Percentiles rank a stretch among this genome's conserved stretches.
phyloP scores from a whole-genome alignment of 2,329 filamentous ascomycete species.

The Cladosporium austrohemisphaericum region DNA sequence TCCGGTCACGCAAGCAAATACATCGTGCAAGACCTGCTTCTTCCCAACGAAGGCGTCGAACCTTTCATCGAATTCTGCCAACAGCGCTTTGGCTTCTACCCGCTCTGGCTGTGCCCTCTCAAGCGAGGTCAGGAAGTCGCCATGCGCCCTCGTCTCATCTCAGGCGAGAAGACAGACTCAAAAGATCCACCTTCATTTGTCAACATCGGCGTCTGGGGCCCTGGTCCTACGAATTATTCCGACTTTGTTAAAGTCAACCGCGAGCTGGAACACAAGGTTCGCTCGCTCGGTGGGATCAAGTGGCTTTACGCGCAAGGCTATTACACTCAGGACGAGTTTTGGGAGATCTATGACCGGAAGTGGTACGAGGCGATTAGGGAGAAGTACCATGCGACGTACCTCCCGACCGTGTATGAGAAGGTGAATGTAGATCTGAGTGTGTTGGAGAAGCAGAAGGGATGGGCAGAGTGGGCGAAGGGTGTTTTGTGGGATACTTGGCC shows the following conservation, averaged over 20 bases:
- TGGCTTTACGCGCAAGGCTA: conserved; percentile 68
- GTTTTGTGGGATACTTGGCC: conserved; percentile 31
- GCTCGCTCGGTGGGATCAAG: conserved; percentile 61
- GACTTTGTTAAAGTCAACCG: conserved; percentile 56
- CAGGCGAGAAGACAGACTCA: conserved; percentile 11
- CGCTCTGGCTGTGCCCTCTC: conserved; percentile 58
- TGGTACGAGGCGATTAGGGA: conserved; percentile 58
- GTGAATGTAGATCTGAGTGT: conserved; percentile 47
- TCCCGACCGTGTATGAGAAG: conserved; percentile 67
- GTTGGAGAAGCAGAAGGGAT: conserved; percentile 1
- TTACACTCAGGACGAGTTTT: conserved; percentile 66
- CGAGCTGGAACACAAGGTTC: conserved; percentile 57
- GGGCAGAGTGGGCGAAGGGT: conserved; percentile 10
- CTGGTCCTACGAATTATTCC: conserved; percentile 42
- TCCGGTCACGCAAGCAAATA: conserved; percentile 54
- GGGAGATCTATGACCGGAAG: conserved; percentile 57
- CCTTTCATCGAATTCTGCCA: conserved; percentile 54
- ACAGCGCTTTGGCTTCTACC: conserved; percentile 48
- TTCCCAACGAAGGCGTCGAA: conserved; percentile 52
- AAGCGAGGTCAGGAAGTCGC: conserved; percentile 22
- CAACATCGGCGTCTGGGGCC: conserved; percentile 73
- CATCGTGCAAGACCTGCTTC: conserved; percentile 60
- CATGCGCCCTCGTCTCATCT: conserved; percentile 18
- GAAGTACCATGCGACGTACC: conserved; percentile 56
- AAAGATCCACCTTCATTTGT: conserved; percentile 22